phyloP scores from a whole-genome alignment of 2,329 filamentous ascomycete genomes.

The Botrytis galanthina region DNA sequence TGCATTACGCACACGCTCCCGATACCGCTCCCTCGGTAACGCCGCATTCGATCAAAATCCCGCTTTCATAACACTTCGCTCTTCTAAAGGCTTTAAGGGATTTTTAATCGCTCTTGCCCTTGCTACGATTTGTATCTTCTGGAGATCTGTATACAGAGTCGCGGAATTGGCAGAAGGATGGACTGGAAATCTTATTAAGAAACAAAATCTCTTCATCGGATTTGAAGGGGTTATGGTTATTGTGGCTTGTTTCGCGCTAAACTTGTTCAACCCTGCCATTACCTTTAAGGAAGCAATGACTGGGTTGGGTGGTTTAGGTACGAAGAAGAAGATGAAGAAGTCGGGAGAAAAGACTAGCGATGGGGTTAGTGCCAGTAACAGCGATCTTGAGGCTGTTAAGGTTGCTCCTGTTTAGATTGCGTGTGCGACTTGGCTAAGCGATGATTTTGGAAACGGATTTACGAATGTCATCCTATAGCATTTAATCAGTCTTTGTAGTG shows the following conservation, averaged over 20 bases:
- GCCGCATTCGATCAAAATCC: constrained; percentile 29
- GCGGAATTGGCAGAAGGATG: constrained; percentile 52
- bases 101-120: constrained; percentile 41
- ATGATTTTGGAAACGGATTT: neutral
- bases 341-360: neutral
- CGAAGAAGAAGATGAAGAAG: constrained; percentile 21
- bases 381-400: constrained; percentile 18
- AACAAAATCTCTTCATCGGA: constrained; percentile 36
- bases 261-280: constrained; percentile 43
- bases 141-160: constrained; percentile 56
- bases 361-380: constrained; percentile 15
- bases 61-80: constrained; percentile 23
- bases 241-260: constrained; percentile 29
- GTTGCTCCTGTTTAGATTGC: neutral
- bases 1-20: constrained; percentile 28
- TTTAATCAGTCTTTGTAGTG: neutral
- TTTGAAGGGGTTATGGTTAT: constrained; percentile 35
- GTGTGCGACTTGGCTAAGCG: neutral
- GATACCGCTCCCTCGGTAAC: constrained; percentile 39
- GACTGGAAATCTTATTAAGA: constrained; percentile 36
- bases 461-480: neutral
- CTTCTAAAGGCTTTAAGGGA: constrained; percentile 30
- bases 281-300: constrained; percentile 23
- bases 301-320: constrained; percentile 22
- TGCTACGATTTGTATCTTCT: constrained; percentile 55